Base-by-base conservation (phyloP, 352 stramenopile species). In the Globisporangium cederbergense region DNA sequence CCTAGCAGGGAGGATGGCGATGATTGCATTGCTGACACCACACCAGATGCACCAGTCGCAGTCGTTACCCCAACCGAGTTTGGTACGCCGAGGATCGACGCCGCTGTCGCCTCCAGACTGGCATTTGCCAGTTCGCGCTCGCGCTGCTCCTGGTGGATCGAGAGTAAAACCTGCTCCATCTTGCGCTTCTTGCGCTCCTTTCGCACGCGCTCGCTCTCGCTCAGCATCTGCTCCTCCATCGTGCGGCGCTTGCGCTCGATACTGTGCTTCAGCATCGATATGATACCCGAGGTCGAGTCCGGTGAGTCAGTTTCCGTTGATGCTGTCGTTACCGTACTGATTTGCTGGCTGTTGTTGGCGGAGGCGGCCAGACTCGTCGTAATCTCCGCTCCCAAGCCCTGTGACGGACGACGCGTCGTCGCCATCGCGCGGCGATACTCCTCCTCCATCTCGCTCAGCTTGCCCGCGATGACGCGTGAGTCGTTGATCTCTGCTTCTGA, bases 181-280 rank as follows among this genome's bases (percentile, higher is more conserved):
- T 84, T 84, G 25, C 74, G 67, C 65, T 87, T 87, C 67, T 87
- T 87, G 36, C 78, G 72, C 55, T 87, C 78, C 34, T 75, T 83
- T 2, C 78, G 72, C 28, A 87, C 78, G 42, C 78, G 78, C 58
- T 74, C 76, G 59, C 74, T 87, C 61, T 87, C 78, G 46, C 77
- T 80, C 53, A 84, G 58, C 61, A 76, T 67, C 49, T 79, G 72
- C 65, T 82, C 75, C 42, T 84, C 78, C 13, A 77, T 68, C 14
- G 70, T 78, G 6, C 78, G 72, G 1, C 71, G 67, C 64, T 84
- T 84, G 61, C 74, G 74, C 30, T 84, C 78, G 45, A 85, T 74
- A 59, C 78, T 87, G 42, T 81, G 76, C 64, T 77, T 75, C 43
- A 87, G 68, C 63, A 87, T 69, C n/a, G 72, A 67, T 50, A 87